Base-by-base conservation (phyloP, 495 filamentous ascomycete species). In the Astrothelium macrocarpum region DNA sequence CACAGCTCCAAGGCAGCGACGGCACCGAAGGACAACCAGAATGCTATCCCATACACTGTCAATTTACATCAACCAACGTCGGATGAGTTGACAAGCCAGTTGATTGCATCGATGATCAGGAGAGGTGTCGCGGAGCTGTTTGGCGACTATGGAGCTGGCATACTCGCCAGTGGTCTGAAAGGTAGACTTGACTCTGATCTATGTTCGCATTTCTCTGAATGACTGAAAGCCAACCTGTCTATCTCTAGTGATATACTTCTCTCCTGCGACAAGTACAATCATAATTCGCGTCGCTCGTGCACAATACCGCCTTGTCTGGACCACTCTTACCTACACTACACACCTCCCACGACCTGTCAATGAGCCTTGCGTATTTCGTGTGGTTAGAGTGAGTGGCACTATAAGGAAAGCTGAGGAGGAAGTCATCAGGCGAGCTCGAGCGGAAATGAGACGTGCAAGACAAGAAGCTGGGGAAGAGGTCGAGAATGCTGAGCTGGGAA, bases 331-430 rank as follows among this genome's bases (percentile, higher is more conserved):
- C 1, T 90, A 90, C 66, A 87, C 93, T 80, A 85, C 82, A n/a
- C 76, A 76, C 18, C 75, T 96, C 2, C 89, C 90, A 1, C 75
- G 76, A 20, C 69, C 64, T 43, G 79, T 64, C 68, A 76, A 80
- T 49, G 76, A 74, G 61, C 79, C 82, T 0, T 92, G 90, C 67
- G 85, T 95, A 7, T 87, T 92, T 59, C 85, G 88, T 59, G 92
- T 97, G n/a, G 81, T 96, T 18, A 81, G 88, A 62, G 90, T 96
- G n/a, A 90, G 87, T 64, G 94, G 94, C 25, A 98, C 95, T 11
- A 95, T 98, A 68, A 84, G 84, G 65, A 96, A 95, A 77, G 87
- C 87, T 1, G 90, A 97, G 79, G 87, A 94, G 73, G 91, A 93
- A 73, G 90, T 87, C 39, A 86, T 97, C 70, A 80, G 84, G 25